Evolutionary conservation across 768 basidiomycete species (phyloP), one percentile per base, ranked within the genome.

Genomic region (Leccinum barrowsii): DNA sequence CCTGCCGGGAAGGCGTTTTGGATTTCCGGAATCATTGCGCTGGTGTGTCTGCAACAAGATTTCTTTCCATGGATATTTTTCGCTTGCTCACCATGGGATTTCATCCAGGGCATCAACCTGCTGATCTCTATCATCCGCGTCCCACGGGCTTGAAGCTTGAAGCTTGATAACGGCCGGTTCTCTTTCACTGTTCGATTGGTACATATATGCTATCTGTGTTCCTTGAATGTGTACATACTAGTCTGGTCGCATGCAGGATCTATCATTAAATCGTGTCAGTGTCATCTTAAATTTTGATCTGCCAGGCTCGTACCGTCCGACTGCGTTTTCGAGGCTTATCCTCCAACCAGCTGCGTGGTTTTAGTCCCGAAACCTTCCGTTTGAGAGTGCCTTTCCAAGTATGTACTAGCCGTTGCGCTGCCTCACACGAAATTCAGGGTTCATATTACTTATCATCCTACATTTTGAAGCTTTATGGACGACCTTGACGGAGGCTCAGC

Each of bases 1-100:
- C 69, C 75, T 5, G 52, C 65, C 8, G 80, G 80, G 10, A 77
- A 75, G 46, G 74, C 78, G 0, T 80, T 80, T 57, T 78, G 79
- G 78, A 77, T 81, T 40, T 73, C 73, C 50, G 82, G 82, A 4
- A 58, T 74, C 5, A 68, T 83, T 21, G 74, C 74, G 17, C 61
- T 79, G 54, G 76, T 72, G 10, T 11, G 70, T 54, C 26, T 17
- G 17, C 7, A 21, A 44, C 42, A 44, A 44, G 0, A 10, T 7
- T 24, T 11, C 7, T 17, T 21, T 26, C 35, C 15, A 7, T 53
- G 15, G 34, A 7, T 5, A 13, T 22, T 0, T 10, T 42, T 21
- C 12, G 24, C 54, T 62, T 51, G 52, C 11, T 17, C 22, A 6
- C 5, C 32, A 13, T 24, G 21, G 6, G 7, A 24, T 48, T 4